Evolutionary conservation across 2,329 filamentous ascomycete genomes (phyloP).

Genomic region (Cyphellophora europaea): DNA sequence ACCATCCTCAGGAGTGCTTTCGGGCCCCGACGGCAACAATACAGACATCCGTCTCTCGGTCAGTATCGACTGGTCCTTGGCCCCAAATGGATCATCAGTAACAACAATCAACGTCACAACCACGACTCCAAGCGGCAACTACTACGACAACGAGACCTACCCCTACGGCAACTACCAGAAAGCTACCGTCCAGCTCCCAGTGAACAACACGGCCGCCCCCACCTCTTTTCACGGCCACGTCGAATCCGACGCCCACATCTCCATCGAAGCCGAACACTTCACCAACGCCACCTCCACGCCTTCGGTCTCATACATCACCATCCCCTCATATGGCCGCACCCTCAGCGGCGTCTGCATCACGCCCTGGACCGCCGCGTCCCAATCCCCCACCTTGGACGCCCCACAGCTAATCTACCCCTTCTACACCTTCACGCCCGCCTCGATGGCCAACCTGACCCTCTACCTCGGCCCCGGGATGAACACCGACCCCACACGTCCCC

Average conservation of each 20-base stretch:
- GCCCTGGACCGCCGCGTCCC: slow-evolving; percentile 42
- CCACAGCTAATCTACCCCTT: slow-evolving; percentile 53
- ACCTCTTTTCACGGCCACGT: slow-evolving; percentile 51
- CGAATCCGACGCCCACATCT: slow-evolving; percentile 44
- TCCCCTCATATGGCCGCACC: slow-evolving; percentile 49
- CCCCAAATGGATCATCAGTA: slow-evolving; percentile 27
- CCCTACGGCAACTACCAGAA: slow-evolving; percentile 24
- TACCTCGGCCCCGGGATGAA: slow-evolving; percentile 39
- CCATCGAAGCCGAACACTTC: slow-evolving; percentile 28
- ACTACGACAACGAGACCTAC: slow-evolving; percentile 5
- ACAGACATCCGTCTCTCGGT: slow-evolving; percentile 46
- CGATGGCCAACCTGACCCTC: slow-evolving; percentile 30
- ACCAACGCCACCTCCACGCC: slow-evolving; percentile 19
- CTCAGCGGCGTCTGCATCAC: slow-evolving; percentile 48
- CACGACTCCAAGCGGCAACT: slow-evolving; percentile 16
- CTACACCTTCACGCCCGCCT: slow-evolving; percentile 48
- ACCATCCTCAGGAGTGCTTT: slow-evolving; percentile 40
- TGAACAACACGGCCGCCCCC: slow-evolving; percentile 41
- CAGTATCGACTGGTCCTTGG: slow-evolving; percentile 47
- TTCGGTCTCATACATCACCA: slow-evolving; percentile 36
- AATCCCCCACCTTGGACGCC: slow-evolving; percentile 35
- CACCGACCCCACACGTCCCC: slow-evolving; percentile 38
- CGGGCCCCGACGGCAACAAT: slow-evolving; percentile 29
- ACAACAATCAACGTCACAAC: slow-evolving; percentile 24
- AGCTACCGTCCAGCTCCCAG: slow-evolving; percentile 44